Base-by-base conservation (phyloP, 352 stramenopile species). In the Phytophthora fragariaefolia region DNA sequence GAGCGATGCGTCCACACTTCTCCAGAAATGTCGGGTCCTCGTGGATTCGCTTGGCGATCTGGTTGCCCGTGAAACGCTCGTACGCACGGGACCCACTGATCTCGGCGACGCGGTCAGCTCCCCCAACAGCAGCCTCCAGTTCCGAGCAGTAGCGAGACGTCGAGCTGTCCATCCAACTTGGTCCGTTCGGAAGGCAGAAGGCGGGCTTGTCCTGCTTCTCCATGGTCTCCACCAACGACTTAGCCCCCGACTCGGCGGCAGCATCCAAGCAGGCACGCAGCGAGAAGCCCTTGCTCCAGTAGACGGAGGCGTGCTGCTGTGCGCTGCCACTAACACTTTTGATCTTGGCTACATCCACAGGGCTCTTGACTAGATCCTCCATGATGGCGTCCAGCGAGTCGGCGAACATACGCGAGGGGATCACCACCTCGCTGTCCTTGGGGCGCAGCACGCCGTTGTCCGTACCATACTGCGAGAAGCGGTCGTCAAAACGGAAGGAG, bases 111-210 rank as follows among this genome's bases (percentile, higher is more conserved):
- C 66, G 73, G 23, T 80, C 66, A 27, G 80, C 49, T 4, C 88
- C 89, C 15, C 87, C 87, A 3, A 95, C 56, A 12, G 73, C 76
- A 26, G 45, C 45, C 53, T 97, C 87, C 18, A 95, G 60, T 20
- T 72, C 66, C 4, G 61, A 34, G 68, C 86, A 95, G 63, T 83
- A 86, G 38, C 38, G 46, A 0, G 66, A 76, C n/a, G 88, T 95
- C 24, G 77, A 91, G 69, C 78, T 91, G 64, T 97, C 88, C 74
- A 94, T 93, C 89, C 89, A 97, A 40, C 87, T 95, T 3, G 88
- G 86, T 4, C 87, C 85, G 50, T 92, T 82, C 20, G 79, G 68
- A 15, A 79, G 61, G 10, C 70, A 78, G 57, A 96, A 95, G 8
- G 69, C 72, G 12, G 61, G 50, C 4, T 83, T 51, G 18, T 69